Conservation (phyloP, 148 eudicot genomes). For the Tetragonia tetragonoides region DNA sequence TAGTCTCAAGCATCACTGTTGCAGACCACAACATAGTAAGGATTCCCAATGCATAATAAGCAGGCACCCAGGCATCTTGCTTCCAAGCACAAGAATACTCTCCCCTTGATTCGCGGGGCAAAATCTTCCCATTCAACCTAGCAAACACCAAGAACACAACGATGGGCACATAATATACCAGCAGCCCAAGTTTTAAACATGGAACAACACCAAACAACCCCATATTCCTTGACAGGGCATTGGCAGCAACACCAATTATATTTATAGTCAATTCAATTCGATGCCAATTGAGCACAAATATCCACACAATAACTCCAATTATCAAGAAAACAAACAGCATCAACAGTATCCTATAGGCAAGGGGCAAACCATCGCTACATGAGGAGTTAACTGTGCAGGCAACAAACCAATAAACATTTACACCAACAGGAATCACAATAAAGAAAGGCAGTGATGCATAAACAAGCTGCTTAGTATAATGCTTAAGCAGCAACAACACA, state of each 20-base stretch:
- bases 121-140: constrained; percentile 69
- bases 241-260: constrained; percentile 69
- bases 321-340: constrained; percentile 67
- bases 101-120: constrained; percentile 47
- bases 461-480: constrained; percentile 77
- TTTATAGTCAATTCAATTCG: constrained; percentile 74
- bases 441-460: constrained; percentile 70
- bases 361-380: constrained; percentile 63
- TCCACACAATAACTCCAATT: constrained; percentile 82
- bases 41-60: constrained; percentile 76
- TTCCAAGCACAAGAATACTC: constrained; percentile 78
- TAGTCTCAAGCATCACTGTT: constrained; percentile 63
- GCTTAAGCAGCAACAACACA: constrained; percentile 70
- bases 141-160: constrained; percentile 85
- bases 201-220: constrained; percentile 81
- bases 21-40: constrained; percentile 93
- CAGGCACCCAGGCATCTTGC: constrained; percentile 86
- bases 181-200: constrained; percentile 59
- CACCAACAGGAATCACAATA: constrained; percentile 53
- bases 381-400: constrained; percentile 64
- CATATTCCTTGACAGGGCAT: constrained; percentile 72
- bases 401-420: constrained; percentile 91
- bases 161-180: constrained; percentile 73
- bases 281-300: constrained; percentile 79
- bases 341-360: constrained; percentile 66